A percentile compares a stretch with the other conserved stretches of the same genome.
Evolutionary conservation across 163 green algal species (phyloP).

Genomic region (Dunaliella salina): DNA sequence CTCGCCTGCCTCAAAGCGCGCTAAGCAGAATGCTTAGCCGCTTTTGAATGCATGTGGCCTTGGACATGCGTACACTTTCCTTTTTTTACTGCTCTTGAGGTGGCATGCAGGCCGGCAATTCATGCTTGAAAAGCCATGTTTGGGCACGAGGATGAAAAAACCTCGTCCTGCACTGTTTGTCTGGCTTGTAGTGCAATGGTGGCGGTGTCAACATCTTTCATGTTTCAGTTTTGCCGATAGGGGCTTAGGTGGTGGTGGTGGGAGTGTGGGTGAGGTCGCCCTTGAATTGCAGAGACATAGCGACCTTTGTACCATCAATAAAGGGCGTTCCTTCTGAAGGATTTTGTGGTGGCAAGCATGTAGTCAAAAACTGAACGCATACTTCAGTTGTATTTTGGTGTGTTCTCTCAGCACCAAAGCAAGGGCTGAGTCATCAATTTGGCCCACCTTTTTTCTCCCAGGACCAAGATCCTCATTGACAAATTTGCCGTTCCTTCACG

Average conservation of each 20-base stretch:
- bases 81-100: not conserved
- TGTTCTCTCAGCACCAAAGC: too few species aligned
- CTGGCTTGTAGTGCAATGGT: not conserved
- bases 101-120: not conserved
- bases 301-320: not conserved
- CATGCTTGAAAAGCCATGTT: not conserved
- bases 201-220: too few species aligned
- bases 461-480: too few species aligned
- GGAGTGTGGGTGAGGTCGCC: not conserved
- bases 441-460: too few species aligned
- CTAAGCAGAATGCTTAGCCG: not conserved
- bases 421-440: too few species aligned
- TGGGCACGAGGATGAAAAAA: not conserved
- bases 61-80: too few species aligned
- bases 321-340: not conserved
- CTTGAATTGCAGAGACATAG: not conserved
- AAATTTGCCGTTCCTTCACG: too few species aligned
- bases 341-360: not conserved
- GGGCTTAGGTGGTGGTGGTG: too few species aligned
- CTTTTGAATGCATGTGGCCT: too few species aligned
- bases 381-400: too few species aligned
- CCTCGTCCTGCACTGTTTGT: not conserved
- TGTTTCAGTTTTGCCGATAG: not conserved
- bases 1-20: slow-evolving; percentile 22
- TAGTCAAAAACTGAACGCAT: too few species aligned